Percentiles rank a stretch among this genome's conserved stretches.
phyloP scores from a whole-genome alignment of 2,329 filamentous ascomycete species.

The Botrytis paeoniae region DNA sequence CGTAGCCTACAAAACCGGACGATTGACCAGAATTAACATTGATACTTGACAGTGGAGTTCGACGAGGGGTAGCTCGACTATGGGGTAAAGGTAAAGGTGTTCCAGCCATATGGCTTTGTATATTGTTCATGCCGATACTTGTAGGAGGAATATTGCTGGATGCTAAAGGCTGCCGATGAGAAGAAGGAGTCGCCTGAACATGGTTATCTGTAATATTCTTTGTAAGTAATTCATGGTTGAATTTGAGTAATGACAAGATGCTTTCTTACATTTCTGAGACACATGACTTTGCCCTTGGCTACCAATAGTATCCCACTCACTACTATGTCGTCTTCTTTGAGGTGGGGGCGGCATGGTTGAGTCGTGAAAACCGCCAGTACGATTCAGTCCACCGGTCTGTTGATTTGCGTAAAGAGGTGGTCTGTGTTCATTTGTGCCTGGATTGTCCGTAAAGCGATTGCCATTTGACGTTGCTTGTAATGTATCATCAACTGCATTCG shows the following conservation, averaged over 20 bases:
- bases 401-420: conserved; percentile 24
- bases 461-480: conserved; percentile 37
- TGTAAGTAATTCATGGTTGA: background rate
- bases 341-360: conserved; percentile 21
- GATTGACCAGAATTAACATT: conserved; percentile 25
- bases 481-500: conserved; percentile 47
- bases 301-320: conserved; percentile 30
- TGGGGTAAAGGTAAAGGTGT: conserved; percentile 27
- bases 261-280: conserved; percentile 22
- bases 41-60: conserved; percentile 27
- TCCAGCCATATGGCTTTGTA: conserved; percentile 24
- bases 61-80: conserved; percentile 25
- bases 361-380: conserved; percentile 17
- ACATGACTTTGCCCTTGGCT: conserved; percentile 25
- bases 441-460: conserved; percentile 31
- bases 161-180: conserved; percentile 35
- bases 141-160: conserved; percentile 22
- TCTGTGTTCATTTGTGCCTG: conserved; percentile 25
- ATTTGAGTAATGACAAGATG: background rate
- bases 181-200: conserved; percentile 35
- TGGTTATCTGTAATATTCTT: conserved; percentile 24
- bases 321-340: conserved; percentile 11
- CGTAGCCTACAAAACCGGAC: conserved; percentile 35
- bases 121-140: conserved; percentile 23
- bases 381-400: conserved; percentile 11